Conservation (phyloP, 345 rosid species). For the Diplotaxis tenuifolia region DNA sequence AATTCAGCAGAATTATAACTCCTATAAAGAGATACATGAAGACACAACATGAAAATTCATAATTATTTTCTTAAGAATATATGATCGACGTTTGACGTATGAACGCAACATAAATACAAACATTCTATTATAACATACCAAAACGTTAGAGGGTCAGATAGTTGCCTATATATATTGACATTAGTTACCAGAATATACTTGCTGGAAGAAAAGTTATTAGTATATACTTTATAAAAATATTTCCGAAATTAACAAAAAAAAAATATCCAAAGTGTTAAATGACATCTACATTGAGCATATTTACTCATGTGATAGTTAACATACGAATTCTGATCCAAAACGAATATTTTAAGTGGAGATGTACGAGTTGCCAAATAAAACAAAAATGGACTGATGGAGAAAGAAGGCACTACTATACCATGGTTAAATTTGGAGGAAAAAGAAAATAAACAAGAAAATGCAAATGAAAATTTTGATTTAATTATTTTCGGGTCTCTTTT, state of each 20-base stretch:
- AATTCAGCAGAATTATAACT: not conserved
- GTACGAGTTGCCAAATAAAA: conserved; percentile 17
- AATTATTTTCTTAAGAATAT: not conserved
- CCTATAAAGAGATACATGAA: not conserved
- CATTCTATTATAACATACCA: not conserved
- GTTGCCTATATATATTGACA: not conserved
- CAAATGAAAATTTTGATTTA: conserved; percentile 2
- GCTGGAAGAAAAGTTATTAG: not conserved
- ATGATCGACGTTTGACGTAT: not conserved
- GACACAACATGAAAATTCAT: not conserved
- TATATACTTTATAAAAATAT: not conserved
- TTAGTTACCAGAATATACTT: not conserved
- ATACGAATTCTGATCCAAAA: conserved; percentile 3
- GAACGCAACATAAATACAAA: not conserved
- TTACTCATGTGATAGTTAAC: not conserved
- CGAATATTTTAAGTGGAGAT: conserved; percentile 30
- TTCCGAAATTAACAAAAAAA: not conserved
- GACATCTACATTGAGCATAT: not conserved
- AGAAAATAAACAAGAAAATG: conserved; percentile 16
- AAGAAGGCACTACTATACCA: conserved; percentile 31
- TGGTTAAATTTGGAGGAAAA: not conserved
- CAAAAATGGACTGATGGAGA: conserved; percentile 15
- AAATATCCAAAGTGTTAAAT: not conserved
- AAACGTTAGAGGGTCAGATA: not conserved
- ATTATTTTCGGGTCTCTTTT: conserved; percentile 7